These are phyloP conservation scores for Dacryopinax primogenitus DNA, from an alignment of 768 basidiomycete species.

Conservation along the genomic window DNA sequence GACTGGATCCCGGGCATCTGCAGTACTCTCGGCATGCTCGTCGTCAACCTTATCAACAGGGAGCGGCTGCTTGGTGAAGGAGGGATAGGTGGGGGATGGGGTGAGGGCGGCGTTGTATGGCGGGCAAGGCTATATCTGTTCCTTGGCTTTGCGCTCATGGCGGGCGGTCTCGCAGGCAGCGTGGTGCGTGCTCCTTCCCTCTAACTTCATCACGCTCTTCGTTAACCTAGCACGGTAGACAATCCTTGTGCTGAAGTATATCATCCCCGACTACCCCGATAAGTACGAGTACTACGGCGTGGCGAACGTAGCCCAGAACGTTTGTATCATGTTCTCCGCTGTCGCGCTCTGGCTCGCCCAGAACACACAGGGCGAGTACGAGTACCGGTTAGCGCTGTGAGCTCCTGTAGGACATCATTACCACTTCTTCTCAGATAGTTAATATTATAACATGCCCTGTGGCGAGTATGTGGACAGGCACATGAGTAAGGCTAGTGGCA, in stretches of 20 bases:
- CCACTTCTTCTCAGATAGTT: neutral
- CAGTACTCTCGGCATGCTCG: slow-evolving; percentile 79
- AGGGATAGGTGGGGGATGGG: slow-evolving; percentile 43
- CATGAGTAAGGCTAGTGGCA: neutral
- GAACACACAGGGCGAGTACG: slow-evolving; percentile 73
- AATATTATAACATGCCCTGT: neutral
- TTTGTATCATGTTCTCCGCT: slow-evolving; percentile 69
- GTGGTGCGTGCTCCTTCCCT: slow-evolving; percentile 52
- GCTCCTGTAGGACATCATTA: no score
- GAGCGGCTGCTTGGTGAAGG: slow-evolving; percentile 70
- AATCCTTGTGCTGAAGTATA: slow-evolving; percentile 79
- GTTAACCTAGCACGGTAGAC: slow-evolving; percentile 38
- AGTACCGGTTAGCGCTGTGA: slow-evolving; percentile 74
- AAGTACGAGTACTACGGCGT: slow-evolving; percentile 84
- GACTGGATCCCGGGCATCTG: slow-evolving; percentile 98
- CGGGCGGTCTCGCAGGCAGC: slow-evolving; percentile 93
- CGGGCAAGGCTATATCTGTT: slow-evolving; percentile 81
- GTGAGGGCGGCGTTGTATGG: slow-evolving; percentile 75
- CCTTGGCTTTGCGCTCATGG: slow-evolving; percentile 93
- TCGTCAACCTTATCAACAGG: slow-evolving; percentile 93
- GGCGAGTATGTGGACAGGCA: neutral
- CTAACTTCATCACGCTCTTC: neutral
- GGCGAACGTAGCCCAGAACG: slow-evolving; percentile 90
- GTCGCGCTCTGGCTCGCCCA: slow-evolving; percentile 89
- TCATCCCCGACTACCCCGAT: slow-evolving; percentile 56